phyloP scores from a whole-genome alignment of 2,329 filamentous ascomycete genomes.

The Exophiala sideris region DNA sequence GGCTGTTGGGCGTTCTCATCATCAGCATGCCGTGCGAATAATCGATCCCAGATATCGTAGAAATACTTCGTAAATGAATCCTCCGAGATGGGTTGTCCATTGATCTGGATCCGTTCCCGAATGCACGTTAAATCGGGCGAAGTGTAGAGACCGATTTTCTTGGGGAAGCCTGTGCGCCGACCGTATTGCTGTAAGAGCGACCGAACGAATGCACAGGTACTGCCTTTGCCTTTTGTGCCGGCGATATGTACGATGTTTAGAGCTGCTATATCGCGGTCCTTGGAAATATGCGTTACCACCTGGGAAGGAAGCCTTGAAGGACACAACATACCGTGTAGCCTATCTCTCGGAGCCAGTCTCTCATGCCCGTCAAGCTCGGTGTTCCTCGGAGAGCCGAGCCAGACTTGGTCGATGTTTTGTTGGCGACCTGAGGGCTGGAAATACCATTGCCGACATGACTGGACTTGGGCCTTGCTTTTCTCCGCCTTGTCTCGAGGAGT shows the following conservation, averaged over 20 bases:
- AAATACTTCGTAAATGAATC: constrained; percentile 71
- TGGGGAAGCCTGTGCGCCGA: constrained; percentile 23
- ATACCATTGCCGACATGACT: neutral
- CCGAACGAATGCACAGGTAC: constrained; percentile 77
- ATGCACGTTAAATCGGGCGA: constrained; percentile 81
- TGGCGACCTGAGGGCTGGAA: neutral
- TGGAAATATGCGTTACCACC: neutral
- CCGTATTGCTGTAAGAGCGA: constrained; percentile 65
- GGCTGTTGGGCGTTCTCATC: constrained; percentile 64
- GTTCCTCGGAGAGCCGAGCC: neutral
- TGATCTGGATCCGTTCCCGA: constrained; percentile 77
- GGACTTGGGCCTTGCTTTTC: neutral
- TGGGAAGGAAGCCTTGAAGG: neutral
- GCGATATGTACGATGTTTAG: constrained; percentile 72
- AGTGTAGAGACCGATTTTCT: constrained; percentile 73
- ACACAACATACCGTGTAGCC: neutral
- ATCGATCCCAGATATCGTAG: constrained; percentile 75
- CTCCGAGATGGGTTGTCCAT: constrained; percentile 66
- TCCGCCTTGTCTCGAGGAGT: neutral
- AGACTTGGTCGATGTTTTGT: neutral
- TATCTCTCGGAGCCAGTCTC: constrained; percentile 4
- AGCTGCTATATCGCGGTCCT: constrained; percentile 2
- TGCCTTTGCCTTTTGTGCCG: constrained; percentile 92
- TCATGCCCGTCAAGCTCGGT: constrained; percentile 3
- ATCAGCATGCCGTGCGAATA: constrained; percentile 50